These are phyloP conservation scores for Aspergillus niger DNA, from an alignment of 2,329 filamentous ascomycete species.

Conservation along the genomic window DNA sequence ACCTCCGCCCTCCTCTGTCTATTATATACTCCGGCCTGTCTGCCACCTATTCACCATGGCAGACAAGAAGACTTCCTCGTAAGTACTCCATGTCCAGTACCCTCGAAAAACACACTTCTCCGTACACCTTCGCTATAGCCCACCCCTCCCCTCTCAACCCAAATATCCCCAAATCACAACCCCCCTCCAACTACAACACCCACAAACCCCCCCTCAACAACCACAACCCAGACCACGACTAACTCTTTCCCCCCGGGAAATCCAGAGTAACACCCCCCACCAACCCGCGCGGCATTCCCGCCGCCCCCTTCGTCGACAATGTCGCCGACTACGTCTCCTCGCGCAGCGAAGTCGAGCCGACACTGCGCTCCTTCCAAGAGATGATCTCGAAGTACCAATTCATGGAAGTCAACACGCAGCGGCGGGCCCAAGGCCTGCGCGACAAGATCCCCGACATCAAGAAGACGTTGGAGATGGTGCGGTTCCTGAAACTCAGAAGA, in stretches of 20 bases:
- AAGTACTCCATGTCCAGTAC: slow-evolving; percentile 8
- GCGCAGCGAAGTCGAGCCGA: slow-evolving; percentile 49
- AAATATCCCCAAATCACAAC: background rate
- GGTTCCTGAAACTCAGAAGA: slow-evolving; percentile 75
- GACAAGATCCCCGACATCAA: slow-evolving; percentile 98
- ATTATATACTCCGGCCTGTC: slow-evolving; percentile 1
- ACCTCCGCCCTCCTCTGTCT: slow-evolving; percentile 2
- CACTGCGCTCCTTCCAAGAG: slow-evolving; percentile 50
- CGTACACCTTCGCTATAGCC: no score
- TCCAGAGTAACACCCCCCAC: slow-evolving; percentile 35
- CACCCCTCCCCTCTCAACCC: background rate
- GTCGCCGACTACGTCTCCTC: slow-evolving; percentile 50
- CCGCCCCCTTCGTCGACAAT: slow-evolving; percentile 51
- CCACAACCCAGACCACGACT: background rate
- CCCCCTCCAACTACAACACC: background rate
- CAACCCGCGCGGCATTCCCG: slow-evolving; percentile 50
- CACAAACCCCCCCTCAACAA: background rate
- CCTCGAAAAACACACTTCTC: background rate
- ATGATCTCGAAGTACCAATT: slow-evolving; percentile 92
- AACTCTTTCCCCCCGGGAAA: slow-evolving; percentile 11
- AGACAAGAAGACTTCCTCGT: slow-evolving; percentile 34
- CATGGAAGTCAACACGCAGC: slow-evolving; percentile 93
- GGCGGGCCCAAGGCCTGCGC: slow-evolving; percentile 75
- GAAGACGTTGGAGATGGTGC: slow-evolving; percentile 90
- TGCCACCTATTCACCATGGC: slow-evolving; percentile 31